Evolutionary conservation across 2,329 filamentous ascomycete species (phyloP).

Genomic region (Capronia americana): DNA sequence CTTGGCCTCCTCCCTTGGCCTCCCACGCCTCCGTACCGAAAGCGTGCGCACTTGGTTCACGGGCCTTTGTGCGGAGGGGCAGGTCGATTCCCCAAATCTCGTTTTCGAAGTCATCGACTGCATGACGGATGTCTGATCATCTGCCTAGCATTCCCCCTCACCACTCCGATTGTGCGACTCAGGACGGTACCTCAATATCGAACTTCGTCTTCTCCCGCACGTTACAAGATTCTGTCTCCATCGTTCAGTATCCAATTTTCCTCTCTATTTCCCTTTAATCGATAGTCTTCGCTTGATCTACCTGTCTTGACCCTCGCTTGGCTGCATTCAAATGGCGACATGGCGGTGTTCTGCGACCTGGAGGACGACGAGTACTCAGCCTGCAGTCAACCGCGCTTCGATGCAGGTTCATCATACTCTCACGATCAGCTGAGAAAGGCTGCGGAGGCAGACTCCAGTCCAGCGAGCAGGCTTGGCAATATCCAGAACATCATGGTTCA

Average conservation of each 20-base stretch:
- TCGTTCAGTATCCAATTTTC: background rate
- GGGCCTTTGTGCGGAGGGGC: background rate
- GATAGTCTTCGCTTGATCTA: background rate
- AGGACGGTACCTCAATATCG: background rate
- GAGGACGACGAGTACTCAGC: slow-evolving; percentile 47
- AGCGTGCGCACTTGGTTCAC: background rate
- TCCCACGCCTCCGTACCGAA: background rate
- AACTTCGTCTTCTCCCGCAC: background rate
- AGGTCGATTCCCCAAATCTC: background rate
- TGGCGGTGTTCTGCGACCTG: slow-evolving; percentile 58
- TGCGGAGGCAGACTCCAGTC: slow-evolving; percentile 8
- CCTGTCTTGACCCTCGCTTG: slow-evolving; percentile 11
- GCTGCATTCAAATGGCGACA: slow-evolving; percentile 40
- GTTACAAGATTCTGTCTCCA: background rate
- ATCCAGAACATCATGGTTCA: slow-evolving; percentile 9
- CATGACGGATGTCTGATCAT: background rate
- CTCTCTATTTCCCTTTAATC: background rate
- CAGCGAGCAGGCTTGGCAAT: background rate
- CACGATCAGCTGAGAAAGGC: slow-evolving; percentile 28
- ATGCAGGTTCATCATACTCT: slow-evolving; percentile 28
- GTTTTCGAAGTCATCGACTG: too few species aligned
- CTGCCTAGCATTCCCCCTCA: background rate
- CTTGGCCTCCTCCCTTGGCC: too few species aligned
- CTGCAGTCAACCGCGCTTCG: slow-evolving; percentile 29
- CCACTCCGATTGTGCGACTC: background rate